Evolutionary conservation across 805 yeast genomes (phyloP), one percentile per base, ranked within the genome.

Genomic region (Candida ulmi): DNA sequence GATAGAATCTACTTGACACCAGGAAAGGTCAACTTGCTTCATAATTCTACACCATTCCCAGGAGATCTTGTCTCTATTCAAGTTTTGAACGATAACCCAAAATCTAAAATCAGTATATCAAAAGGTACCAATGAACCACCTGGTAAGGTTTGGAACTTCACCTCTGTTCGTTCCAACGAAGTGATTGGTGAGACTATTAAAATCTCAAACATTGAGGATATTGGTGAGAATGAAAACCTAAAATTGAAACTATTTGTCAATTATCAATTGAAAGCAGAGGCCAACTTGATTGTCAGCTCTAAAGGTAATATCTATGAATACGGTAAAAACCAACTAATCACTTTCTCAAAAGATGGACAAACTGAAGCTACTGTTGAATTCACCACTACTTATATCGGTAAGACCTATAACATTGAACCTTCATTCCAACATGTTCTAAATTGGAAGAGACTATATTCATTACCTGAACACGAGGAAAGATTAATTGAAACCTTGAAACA

Each of bases 131-230:
- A 81, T 58, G 86, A 78, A 52, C 55, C 59, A 13, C 70, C 69
- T 9, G 58, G 62, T 30, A 57, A 65, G 19, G 45, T 59, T 8
- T 87, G 95, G 95, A 77, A 75, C 39, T 84, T 88, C 51, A 72
- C 84, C 9, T 78, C 91, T 2, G 86, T 83, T 11, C 68, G 71
- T 47, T 78, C 87, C 1, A 80, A 75, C 30, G 96, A 88, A 61
- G 66, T 69, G 12, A 66, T 87, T 41, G 84, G 90, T 27, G 95
- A 87, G 57, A 67, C 74, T 27, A 72, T 88, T 34, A 77, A 77
- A 52, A 66, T 86, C 13, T 68, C 74, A 44, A 85, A 85, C 30
- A 61, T 85, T 17, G 70, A 72, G 16, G 60, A 65, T 32, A 64
- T 65, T 41, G 54, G 61, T 2, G 68, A 69, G 31, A 73, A 73